Base-by-base conservation (phyloP, 495 filamentous ascomycete species). In the Corynascus novoguineensis region DNA sequence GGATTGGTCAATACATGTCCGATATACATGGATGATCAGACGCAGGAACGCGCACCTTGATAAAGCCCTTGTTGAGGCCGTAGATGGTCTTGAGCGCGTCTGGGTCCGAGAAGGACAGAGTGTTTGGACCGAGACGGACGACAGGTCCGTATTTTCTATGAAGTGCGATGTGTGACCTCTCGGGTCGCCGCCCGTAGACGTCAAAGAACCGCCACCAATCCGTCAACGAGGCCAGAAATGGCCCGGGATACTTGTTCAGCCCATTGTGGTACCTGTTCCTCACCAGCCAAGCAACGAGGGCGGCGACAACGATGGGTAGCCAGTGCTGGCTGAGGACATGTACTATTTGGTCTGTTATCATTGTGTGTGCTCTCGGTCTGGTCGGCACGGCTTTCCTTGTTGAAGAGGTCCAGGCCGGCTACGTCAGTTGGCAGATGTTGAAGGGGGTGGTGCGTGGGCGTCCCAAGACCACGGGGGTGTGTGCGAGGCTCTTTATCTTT, bases 21-120 rank as follows among this genome's bases (percentile, higher is more conserved):
- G 4, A 37, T 12, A 37, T 15, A 19, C 9, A 15, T 22, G 50
- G n/a, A 17, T 24, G 34, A 14, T 11, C 6, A 12, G 34, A 14
- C 4, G 34, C 52, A 17, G n/a, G n/a, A n/a, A n/a, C n/a, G n/a
- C 68, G 42, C 57, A 88, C 85, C 78, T 92, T 92, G 54, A 73
- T 74, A 65, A 89, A 89, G n/a, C 86, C 86, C 68, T 90, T 90
- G 64, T 90, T 90, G 54, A 91, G 74, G 1, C 89, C 86, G 64
- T 92, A 93, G 27, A 93, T 92, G 8, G 76, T 75, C 64, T 86
- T 88, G 45, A 90, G 70, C 12, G 85, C 83, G 49, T 77, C 75
- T 0, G 87, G 85, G 60, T 88, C 80, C 4, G 81, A 75, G 59
- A 90, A 86, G 0, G 85, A 86, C 22, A 90, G 68, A 1, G 75